Percentiles rank a stretch among this genome's conserved stretches.
Conservation (phyloP, 495 filamentous ascomycete genomes). For the Aspergillus avenaceus region DNA sequence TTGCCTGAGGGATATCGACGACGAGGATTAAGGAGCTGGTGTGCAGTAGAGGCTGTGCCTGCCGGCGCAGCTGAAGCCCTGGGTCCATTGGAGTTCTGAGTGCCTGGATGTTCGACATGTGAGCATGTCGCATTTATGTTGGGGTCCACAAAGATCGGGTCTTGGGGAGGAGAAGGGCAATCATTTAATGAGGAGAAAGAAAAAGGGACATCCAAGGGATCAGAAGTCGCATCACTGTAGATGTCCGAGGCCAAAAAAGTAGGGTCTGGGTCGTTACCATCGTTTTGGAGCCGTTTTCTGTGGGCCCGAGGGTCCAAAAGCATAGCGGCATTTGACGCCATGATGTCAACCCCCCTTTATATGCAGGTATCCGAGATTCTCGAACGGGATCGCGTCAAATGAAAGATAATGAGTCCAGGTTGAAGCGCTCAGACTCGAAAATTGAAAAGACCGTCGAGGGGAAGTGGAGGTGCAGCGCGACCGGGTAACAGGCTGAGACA, state of each 20-base stretch:
- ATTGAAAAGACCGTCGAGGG: not conserved
- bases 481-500: not conserved
- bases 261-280: conserved; percentile 28
- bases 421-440: not conserved
- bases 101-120: conserved; percentile 18
- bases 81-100: conserved; percentile 9
- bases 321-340: conserved; percentile 43
- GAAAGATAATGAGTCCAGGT: not conserved
- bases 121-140: conserved; percentile 11
- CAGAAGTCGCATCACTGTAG: not conserved
- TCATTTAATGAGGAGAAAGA: conserved; percentile 9
- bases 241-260: not conserved
- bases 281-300: conserved; percentile 27
- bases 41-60: conserved; percentile 24
- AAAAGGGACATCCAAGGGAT: conserved; percentile 1
- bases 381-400: not conserved
- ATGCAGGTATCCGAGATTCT: conserved; percentile 11
- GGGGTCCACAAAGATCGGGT: conserved; percentile 14
- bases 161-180: conserved; percentile 12
- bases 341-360: conserved; percentile 14
- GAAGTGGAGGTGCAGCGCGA: not conserved
- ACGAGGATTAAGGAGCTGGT: conserved; percentile 16
- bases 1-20: conserved; percentile 6
- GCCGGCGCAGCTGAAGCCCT: conserved; percentile 20
- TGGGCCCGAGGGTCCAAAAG: conserved; percentile 38